Conservation (phyloP, 2,329 filamentous ascomycete species). For the Penicillium crustosum region DNA sequence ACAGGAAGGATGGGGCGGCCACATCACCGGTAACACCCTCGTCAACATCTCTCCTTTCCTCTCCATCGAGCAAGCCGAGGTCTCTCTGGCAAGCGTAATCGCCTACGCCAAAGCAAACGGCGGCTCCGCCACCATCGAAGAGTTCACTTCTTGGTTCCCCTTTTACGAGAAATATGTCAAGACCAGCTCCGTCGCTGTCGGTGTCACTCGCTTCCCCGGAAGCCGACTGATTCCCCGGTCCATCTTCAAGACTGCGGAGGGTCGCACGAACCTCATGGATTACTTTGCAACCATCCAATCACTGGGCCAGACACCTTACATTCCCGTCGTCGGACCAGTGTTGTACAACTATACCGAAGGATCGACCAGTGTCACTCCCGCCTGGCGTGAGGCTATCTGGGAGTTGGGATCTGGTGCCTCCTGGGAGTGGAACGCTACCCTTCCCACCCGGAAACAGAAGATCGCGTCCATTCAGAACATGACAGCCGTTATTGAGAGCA, state of each 20-base stretch:
- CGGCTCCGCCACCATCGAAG: constrained; percentile 16
- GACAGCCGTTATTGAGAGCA: constrained; percentile 8
- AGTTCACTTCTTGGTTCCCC: constrained; percentile 20
- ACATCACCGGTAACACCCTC: constrained; percentile 21
- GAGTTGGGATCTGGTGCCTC: constrained; percentile 14
- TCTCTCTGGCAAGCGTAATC: constrained; percentile 7
- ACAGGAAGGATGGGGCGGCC: constrained; percentile 25
- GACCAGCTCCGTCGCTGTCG: constrained; percentile 18
- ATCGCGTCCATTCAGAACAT: constrained; percentile 12
- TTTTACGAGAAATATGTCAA: constrained; percentile 22
- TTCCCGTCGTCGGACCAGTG: constrained; percentile 18
- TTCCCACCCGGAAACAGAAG: constrained; percentile 8
- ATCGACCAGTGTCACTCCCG: constrained; percentile 18
- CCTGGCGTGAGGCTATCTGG: constrained; percentile 22
- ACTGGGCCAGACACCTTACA: constrained; percentile 14
- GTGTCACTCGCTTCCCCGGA: constrained; percentile 19
- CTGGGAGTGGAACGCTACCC: constrained; percentile 21
- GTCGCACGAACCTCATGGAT: not conserved
- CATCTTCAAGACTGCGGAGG: constrained; percentile 17
- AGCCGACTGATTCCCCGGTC: constrained; percentile 21
- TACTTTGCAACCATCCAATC: not conserved
- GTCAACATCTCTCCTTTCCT: constrained; percentile 19
- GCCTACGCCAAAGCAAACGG: constrained; percentile 15
- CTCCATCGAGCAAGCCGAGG: constrained; percentile 12
- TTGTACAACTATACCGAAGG: constrained; percentile 21